These are phyloP conservation scores for Neurospora sp. DNA, from an alignment of 2,329 filamentous ascomycete genomes.

Conservation along the genomic window DNA sequence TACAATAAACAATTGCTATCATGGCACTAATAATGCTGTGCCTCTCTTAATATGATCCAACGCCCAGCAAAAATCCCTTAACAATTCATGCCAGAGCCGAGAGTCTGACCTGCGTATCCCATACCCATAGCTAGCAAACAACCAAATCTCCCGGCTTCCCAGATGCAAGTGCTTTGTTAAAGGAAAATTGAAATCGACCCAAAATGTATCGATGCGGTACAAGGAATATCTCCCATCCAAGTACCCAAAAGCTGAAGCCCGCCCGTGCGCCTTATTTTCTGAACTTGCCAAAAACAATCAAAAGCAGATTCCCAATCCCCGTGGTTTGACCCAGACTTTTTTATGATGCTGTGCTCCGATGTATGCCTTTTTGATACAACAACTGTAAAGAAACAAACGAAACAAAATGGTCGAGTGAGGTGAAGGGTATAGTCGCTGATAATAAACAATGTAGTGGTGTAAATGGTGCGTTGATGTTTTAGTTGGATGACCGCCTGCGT, in stretches of 20 bases:
- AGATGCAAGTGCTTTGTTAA: constrained; percentile 1
- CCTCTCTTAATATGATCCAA: background rate
- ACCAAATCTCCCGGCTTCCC: background rate
- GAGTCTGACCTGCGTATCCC: background rate
- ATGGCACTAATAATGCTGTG: background rate
- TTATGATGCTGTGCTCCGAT: constrained; percentile 22
- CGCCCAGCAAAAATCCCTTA: background rate
- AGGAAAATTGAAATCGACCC: constrained; percentile 3
- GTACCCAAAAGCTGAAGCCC: constrained; percentile 1
- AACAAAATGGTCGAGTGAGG: constrained; percentile 11
- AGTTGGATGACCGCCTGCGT: constrained; percentile 44
- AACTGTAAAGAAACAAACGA: constrained; percentile 15
- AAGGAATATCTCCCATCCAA: constrained; percentile 5
- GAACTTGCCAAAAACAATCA: constrained; percentile 1
- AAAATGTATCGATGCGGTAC: constrained; percentile 8
- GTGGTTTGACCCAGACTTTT: constrained; percentile 16
- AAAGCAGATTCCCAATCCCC: constrained; percentile 9
- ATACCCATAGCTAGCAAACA: background rate
- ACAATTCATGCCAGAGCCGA: background rate
- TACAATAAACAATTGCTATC: background rate
- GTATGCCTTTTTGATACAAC: constrained; percentile 21
- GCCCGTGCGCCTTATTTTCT: constrained; percentile 2
- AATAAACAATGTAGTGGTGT: constrained; percentile 16
- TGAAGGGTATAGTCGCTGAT: constrained; percentile 15
- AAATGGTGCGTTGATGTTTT: constrained; percentile 17